Evolutionary conservation across 129 eudicot species (phyloP), one percentile per base, ranked within the genome.

Genomic region (Chrysanthemum seticuspe): DNA sequence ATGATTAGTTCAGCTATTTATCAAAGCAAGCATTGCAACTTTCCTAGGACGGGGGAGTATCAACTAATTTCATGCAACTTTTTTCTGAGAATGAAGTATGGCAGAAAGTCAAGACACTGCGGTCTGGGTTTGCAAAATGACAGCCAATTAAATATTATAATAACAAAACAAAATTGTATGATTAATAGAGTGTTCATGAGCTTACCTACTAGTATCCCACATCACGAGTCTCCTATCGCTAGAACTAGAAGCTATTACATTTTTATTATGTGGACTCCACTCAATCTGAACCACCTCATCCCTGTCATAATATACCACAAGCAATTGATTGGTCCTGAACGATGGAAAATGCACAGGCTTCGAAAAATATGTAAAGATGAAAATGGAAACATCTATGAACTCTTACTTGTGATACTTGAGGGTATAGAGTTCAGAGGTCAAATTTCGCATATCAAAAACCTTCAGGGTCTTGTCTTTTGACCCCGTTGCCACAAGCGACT

Each of bases 401-500:
- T 48, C 85, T 84, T 87, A 92, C 97, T 70, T 78, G 91, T 92
- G 96, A 54, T 73, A 75, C 60, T 84, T 89, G 57, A 92, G 85
- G 67, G 87, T 85, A 79, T 92, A 86, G 55, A 89, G 83, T 2
- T 93, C 69, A 72, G 76, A 27, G 49, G 80, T 51, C 36, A 89
- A 66, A 70, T 87, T 92, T 69, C 97, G 82, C 68, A 85, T 54
- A 78, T 92, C 97, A 73, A 88, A 87, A 58, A 87, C 12, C 76
- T 83, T 92, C 21, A 89, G 85, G 23, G 97, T 92, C 77, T 78
- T 87, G 83, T 92, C 97, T 25, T 91, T 76, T 12, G 96, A 87
- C 14, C 97, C 97, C 23, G 96, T 89, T 52, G 96, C 97, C 72
- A 92, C 65, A 48, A 92, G 78, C 97, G 96, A 91, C 51, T 91